Conservation (phyloP, 2,329 filamentous ascomycete genomes). For the Arachnomyces sp. region DNA sequence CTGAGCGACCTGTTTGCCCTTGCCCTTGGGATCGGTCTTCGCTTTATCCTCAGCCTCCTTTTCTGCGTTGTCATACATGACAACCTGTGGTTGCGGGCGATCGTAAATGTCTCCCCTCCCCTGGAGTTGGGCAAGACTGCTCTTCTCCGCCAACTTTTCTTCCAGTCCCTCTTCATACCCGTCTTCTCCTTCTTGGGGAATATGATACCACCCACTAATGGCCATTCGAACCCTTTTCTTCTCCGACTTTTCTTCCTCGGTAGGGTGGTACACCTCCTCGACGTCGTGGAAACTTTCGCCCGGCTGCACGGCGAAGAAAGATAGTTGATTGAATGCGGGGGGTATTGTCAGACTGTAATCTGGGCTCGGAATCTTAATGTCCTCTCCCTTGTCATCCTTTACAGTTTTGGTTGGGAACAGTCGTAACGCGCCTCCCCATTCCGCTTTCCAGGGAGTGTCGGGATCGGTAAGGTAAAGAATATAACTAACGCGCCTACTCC, state of each 20-base stretch:
- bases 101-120: conserved; percentile 88
- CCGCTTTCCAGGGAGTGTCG: conserved; percentile 77
- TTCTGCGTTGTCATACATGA: conserved; percentile 33
- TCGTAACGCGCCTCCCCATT: conserved; percentile 87
- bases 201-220: conserved; percentile 98
- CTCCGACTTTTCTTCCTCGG: conserved; percentile 49
- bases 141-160: conserved; percentile 79
- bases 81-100: conserved; percentile 57
- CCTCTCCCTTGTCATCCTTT: conserved; percentile 59
- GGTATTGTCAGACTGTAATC: conserved; percentile 77
- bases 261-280: conserved; percentile 83
- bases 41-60: conserved; percentile 23
- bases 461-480: conserved; percentile 94
- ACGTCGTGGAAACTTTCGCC: conserved; percentile 99
- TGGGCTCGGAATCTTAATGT: conserved; percentile 70
- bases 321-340: conserved; percentile 93
- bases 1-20: conserved; percentile 26
- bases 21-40: conserved; percentile 15
- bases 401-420: conserved; percentile 66
- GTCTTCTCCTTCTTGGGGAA: conserved; percentile 87
- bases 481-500: conserved; percentile 90
- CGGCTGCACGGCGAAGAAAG: conserved; percentile 95
- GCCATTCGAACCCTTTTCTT: conserved; percentile 74
- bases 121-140: conserved; percentile 85
- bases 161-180: conserved; percentile 83